A percentile compares a stretch with the other conserved stretches of the same genome.
Conservation (phyloP, 345 rosid genomes). For the Lumnitzera racemosa region DNA sequence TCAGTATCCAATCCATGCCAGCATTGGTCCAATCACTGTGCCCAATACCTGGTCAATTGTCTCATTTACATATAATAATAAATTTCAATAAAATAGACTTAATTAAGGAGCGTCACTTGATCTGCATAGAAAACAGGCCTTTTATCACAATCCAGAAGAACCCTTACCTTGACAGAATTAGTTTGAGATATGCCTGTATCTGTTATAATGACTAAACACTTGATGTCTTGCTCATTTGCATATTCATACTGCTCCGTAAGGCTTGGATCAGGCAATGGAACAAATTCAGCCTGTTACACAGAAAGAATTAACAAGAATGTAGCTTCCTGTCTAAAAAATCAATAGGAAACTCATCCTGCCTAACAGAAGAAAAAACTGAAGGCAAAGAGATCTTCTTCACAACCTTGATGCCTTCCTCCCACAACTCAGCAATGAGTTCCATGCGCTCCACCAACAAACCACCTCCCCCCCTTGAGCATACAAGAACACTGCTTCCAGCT, state of each 20-base stretch:
- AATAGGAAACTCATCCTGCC: conserved; percentile 12
- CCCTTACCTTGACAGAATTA: conserved; percentile 67
- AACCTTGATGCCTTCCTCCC: conserved; percentile 92
- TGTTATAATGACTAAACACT: conserved; percentile 76
- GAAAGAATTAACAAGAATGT: not conserved
- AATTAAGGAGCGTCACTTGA: not conserved
- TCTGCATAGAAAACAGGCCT: not conserved
- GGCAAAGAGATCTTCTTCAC: conserved; percentile 3
- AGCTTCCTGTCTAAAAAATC: not conserved
- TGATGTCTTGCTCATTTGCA: conserved; percentile 86
- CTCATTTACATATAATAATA: too few relatives aligned
- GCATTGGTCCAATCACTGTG: too few relatives aligned
- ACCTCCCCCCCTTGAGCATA: conserved; percentile 98
- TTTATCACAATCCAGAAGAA: not conserved
- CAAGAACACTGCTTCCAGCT: conserved; percentile 51
- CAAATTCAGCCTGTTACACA: conserved; percentile 71
- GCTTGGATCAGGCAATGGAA: conserved; percentile 85
- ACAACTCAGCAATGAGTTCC: conserved; percentile 81
- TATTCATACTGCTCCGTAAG: conserved; percentile 94
- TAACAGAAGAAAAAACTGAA: not conserved
- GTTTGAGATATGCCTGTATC: conserved; percentile 68
- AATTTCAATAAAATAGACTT: not conserved
- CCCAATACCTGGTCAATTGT: too few relatives aligned
- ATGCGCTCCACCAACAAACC: conserved; percentile 88
- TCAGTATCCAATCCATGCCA: too few relatives aligned